Conservation (phyloP, 352 stramenopile species). For the Albugo candida region DNA sequence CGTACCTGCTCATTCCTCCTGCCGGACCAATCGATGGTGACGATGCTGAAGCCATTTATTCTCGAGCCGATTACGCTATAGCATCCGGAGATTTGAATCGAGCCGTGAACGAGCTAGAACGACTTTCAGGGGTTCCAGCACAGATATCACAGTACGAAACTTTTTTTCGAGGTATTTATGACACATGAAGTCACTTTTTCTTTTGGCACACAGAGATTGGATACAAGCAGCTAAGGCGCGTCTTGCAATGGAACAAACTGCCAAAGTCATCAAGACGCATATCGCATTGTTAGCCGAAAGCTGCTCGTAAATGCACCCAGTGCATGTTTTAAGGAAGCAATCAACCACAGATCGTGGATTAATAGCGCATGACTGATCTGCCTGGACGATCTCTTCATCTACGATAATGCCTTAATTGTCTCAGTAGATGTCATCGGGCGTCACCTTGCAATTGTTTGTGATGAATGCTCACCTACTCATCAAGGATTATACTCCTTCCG, state of each 20-base stretch:
- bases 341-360: no score
- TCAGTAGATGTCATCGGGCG: no score
- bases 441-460: no score
- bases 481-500: no score
- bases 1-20: conserved; percentile 55
- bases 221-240: conserved; percentile 46
- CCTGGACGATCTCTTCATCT: no score
- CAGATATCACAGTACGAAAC: conserved; percentile 30
- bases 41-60: conserved; percentile 56
- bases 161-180: not conserved
- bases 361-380: no score
- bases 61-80: conserved; percentile 63
- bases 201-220: conserved; percentile 25
- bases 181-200: not conserved
- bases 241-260: conserved; percentile 60
- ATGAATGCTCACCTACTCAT: no score
- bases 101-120: conserved; percentile 47
- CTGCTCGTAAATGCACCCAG: conserved; percentile 25
- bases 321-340: no score
- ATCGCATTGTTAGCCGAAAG: conserved; percentile 60
- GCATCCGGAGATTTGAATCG: conserved; percentile 61
- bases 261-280: conserved; percentile 69
- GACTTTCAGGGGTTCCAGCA: conserved; percentile 33
- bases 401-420: no score
- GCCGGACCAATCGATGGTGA: conserved; percentile 51